Base-by-base conservation (phyloP, 176 grass and related monocot genomes). In the Phyllostachys edulis region DNA sequence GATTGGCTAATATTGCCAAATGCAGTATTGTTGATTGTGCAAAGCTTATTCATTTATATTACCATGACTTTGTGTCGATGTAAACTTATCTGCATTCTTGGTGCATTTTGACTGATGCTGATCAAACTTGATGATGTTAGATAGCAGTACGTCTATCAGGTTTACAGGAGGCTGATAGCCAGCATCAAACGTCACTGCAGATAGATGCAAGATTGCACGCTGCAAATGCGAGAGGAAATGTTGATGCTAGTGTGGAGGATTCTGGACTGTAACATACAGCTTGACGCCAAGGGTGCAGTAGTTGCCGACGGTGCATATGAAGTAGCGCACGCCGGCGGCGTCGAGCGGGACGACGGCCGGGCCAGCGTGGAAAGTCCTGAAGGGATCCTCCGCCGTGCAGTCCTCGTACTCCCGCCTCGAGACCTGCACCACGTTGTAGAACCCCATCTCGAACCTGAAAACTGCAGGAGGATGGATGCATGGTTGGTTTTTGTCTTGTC, bases 401-500 rank as follows among this genome's bases (percentile, higher is more conserved):
- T 1, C 21, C 0, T 89, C 80, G 79, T 72, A 91, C 77, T 89
- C 87, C 27, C 77, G 21, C 61, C 46, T 61, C 5, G 67, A 78
- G 21, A 94, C 89, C 89, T 89, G 62, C 62, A 85, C 78, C 67
- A 89, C 89, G 46, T 91, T 77, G 87, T 87, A 94, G 66, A 91
- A 79, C 41, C 92, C 89, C 18, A 38, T 54, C 68, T 87, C 81
- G 73, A 94, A 91, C 85, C 78, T 82, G 77, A 91, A 94, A 2
- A 82, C 87, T 89, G 75, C 16, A 29, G 23, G 1, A 44, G 6
- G 6, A 63, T 20, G 24, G 5, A n/a, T 0, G 2, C 54, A n/a
- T 12, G 0, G 4, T 12, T 29, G 16, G 29, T 21, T 56, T 9
- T 4, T 10, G 29, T 59, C 17, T 32, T 23, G 18, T 29, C 0